Conservation (phyloP, 2,329 filamentous ascomycete genomes). For the Aureobasidium lini region DNA sequence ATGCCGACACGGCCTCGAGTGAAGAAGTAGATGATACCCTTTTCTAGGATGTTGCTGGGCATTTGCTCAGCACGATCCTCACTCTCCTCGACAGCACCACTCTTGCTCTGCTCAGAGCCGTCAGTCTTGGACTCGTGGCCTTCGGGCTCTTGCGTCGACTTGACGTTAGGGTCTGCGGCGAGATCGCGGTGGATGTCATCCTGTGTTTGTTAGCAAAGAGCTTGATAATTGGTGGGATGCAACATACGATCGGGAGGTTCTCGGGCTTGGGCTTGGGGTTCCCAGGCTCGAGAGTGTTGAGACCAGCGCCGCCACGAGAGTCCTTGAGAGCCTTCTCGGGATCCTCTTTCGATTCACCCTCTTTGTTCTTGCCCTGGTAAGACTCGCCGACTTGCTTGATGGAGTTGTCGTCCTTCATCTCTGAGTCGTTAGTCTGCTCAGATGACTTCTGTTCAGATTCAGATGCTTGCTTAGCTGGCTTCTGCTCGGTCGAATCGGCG, state of each 20-base stretch:
- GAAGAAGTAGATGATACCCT: slow-evolving; percentile 89
- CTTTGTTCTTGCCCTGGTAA: slow-evolving; percentile 20
- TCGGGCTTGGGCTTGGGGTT: slow-evolving; percentile 14
- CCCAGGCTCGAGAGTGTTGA: slow-evolving; percentile 14
- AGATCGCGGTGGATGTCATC: slow-evolving; percentile 16
- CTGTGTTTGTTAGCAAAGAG: background rate
- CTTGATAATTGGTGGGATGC: background rate
- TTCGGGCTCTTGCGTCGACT: background rate
- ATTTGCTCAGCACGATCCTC: slow-evolving; percentile 43
- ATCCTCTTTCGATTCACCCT: slow-evolving; percentile 23
- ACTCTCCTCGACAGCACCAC: slow-evolving; percentile 41
- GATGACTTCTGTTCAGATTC: background rate
- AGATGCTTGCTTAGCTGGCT: slow-evolving; percentile 5
- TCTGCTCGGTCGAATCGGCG: background rate
- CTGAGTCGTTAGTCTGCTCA: slow-evolving; percentile 18
- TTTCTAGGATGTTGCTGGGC: slow-evolving; percentile 66
- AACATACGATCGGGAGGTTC: slow-evolving; percentile 5
- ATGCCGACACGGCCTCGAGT: slow-evolving; percentile 69
- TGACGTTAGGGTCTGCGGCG: background rate
- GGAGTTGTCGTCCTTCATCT: slow-evolving; percentile 24
- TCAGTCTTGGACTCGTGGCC: background rate
- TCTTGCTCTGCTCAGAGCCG: background rate
- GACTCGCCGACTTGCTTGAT: slow-evolving; percentile 17
- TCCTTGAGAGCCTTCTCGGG: slow-evolving; percentile 20
- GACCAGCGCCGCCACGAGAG: slow-evolving; percentile 17